Evolutionary conservation across 352 stramenopile genomes (phyloP), one percentile per base, ranked within the genome.

Genomic region (Albugo laibachii): DNA sequence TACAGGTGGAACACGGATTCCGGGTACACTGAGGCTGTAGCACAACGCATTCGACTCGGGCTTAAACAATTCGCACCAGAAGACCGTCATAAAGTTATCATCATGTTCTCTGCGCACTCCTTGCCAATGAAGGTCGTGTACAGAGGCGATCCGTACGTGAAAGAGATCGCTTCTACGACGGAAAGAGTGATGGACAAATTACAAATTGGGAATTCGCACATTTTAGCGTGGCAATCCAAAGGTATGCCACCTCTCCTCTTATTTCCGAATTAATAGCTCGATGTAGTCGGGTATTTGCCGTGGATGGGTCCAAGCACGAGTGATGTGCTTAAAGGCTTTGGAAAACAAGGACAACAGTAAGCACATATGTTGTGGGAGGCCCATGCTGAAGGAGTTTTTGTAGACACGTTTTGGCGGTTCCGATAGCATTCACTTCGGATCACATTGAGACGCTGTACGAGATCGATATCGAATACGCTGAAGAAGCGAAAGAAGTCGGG

Each of bases 371-470:
- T 1, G 24, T 34, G 13, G 6, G 11, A 20, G 3, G 44, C 13
- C 1, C n/a, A 38, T 48, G 13, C 0, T 37, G 48, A 38, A 19
- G 20, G 37, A 35, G 27, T 14, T 5, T 21, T 27, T 56, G 43
- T 13, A 82, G 69, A 35, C 83, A 96, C 61, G 64, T 99, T 35
- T 76, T 98, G 24, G 92, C 97, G n/a, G 94, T 98, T 16, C 95
- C 94, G 14, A 96, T 99, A 55, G 93, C 80, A 41, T 99, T 99
- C 66, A 97, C 97, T 19, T 97, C 83, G 44, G 95, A 99, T 68
- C 94, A 99, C 65, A 98, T 99, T 49, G 94, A 99, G 63, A 99
- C 95, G 34, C 77, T 99, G 38, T 97, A 98, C 64, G 95, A 99
- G 65, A 98, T 99, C 59, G 95, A 98, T 71, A 95, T 98, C 54